Conservation (phyloP, 495 filamentous ascomycete genomes). For the Penicillium angulare region DNA sequence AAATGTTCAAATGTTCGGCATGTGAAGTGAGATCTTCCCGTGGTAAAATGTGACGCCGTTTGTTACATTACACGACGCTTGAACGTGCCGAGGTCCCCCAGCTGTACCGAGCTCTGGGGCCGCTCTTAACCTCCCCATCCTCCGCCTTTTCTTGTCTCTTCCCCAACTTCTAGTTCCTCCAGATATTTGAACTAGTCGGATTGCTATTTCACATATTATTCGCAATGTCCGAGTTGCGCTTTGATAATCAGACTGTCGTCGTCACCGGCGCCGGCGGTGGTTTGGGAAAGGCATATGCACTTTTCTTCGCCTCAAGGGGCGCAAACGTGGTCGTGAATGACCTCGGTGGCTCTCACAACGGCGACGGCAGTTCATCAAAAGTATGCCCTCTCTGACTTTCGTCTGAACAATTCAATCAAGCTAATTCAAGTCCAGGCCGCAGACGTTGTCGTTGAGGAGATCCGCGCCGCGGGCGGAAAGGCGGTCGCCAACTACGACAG, state of each 20-base stretch:
- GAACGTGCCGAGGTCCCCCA: constrained; percentile 47
- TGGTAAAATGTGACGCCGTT: constrained; percentile 19
- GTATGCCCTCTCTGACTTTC: too few species aligned
- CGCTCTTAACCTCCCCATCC: constrained; percentile 29
- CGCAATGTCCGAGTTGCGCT: constrained; percentile 80
- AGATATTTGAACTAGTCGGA: constrained; percentile 16
- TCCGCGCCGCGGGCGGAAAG: constrained; percentile 87
- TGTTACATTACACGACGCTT: constrained; percentile 5
- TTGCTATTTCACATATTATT: constrained; percentile 11
- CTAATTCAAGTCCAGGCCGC: constrained; percentile 60
- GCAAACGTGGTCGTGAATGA: constrained; percentile 98
- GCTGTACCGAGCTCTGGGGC: constrained; percentile 34
- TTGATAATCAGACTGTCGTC: constrained; percentile 94
- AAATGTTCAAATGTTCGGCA: constrained; percentile 24
- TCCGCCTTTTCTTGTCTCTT: constrained; percentile 23
- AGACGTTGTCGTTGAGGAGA: constrained; percentile 94
- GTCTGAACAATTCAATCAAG: too few species aligned
- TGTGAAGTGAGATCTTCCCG: constrained; percentile 39
- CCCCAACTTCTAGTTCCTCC: constrained; percentile 20
- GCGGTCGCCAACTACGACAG: constrained; percentile 98
- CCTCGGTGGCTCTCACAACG: constrained; percentile 89
- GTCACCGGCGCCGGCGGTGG: constrained; percentile 97
- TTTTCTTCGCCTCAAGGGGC: constrained; percentile 87
- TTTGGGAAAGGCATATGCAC: constrained; percentile 86
- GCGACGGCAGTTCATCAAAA: constrained; percentile 86